These are phyloP conservation scores for Acer campestre DNA, from an alignment of 345 rosid species.

Conservation along the genomic window DNA sequence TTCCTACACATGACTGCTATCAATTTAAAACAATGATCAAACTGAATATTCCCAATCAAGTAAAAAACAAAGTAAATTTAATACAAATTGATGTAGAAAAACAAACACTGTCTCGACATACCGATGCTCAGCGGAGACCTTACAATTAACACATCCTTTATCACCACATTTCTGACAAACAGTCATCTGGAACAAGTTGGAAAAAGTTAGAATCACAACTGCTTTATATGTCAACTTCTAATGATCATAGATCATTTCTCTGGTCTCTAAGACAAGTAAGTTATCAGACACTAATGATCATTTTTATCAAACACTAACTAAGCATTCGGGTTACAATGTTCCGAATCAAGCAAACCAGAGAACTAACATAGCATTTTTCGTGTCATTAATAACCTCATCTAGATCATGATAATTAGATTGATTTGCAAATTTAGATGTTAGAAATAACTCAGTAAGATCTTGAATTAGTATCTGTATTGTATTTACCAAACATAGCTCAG, in stretches of 20 bases:
- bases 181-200: conserved; percentile 21
- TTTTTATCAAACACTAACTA: not conserved
- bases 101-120: not conserved
- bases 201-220: not conserved
- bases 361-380: not conserved
- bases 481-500: not conserved
- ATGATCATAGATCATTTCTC: not conserved
- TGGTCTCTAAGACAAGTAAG: too few species aligned
- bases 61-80: not conserved
- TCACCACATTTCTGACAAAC: conserved; percentile 35
- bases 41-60: too few species aligned
- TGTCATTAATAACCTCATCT: not conserved
- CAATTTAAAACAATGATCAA: too few species aligned
- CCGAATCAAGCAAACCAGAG: not conserved
- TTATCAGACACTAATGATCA: too few species aligned
- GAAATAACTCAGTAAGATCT: not conserved
- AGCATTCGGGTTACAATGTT: too few species aligned
- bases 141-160: conserved; percentile 22
- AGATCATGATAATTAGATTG: not conserved
- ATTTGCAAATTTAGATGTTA: not conserved
- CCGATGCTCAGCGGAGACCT: conserved; percentile 28
- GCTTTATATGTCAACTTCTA: not conserved
- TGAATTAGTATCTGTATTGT: not conserved
- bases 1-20: not conserved
- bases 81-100: not conserved